Evolutionary conservation across 1,284 basidiomycete species (phyloP).

Genomic region (Ceratobasidium sp.): DNA sequence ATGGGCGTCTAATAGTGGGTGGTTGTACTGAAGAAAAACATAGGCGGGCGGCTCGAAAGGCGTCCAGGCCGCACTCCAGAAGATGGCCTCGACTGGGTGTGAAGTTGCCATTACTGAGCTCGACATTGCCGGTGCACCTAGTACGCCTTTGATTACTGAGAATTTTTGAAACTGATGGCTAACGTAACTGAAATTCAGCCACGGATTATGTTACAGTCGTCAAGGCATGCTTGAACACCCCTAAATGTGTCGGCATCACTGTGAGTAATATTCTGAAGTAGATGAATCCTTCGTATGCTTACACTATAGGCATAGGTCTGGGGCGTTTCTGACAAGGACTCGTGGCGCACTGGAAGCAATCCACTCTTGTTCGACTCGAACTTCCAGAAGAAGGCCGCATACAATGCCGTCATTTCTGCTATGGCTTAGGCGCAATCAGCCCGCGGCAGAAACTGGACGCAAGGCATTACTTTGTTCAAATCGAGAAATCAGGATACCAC

Average conservation of each 20-base stretch:
- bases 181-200: neutral
- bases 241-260: conserved; percentile 58
- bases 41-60: conserved; percentile 42
- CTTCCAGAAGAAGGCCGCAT: conserved; percentile 59
- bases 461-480: no score
- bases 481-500: no score
- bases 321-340: no score
- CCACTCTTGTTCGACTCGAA: conserved; percentile 57
- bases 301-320: conserved; percentile 53
- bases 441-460: no score
- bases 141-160: neutral
- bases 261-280: neutral
- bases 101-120: no score
- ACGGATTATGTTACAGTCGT: conserved; percentile 58
- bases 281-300: neutral
- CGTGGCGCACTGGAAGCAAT: conserved; percentile 25
- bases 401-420: conserved; percentile 53
- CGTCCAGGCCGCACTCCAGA: conserved; percentile 36
- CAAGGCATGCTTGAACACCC: no score
- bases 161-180: neutral
- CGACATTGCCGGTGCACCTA: conserved; percentile 36
- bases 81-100: conserved; percentile 43
- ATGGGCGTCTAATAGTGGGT: conserved; percentile 14
- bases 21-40: neutral
- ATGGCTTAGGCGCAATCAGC: conserved; percentile 34